Percentiles rank a stretch among this genome's conserved stretches.
phyloP scores from a whole-genome alignment of 768 basidiomycete genomes.

The Lentinula sp. region DNA sequence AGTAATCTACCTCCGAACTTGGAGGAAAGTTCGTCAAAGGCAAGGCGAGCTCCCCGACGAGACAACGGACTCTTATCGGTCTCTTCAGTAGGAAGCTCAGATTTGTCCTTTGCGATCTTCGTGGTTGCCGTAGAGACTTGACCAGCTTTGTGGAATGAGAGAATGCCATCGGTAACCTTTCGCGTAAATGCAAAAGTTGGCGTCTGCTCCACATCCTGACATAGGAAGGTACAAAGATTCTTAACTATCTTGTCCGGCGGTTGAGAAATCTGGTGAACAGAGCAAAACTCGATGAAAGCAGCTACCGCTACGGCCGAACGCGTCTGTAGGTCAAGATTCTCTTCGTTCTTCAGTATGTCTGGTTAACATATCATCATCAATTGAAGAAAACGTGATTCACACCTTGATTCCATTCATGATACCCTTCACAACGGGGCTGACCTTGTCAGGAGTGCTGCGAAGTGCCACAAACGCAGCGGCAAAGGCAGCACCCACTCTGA shows the following conservation, averaged over 20 bases:
- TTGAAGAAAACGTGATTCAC: conserved; percentile 10
- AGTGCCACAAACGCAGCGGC: conserved; percentile 90
- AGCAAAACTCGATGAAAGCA: conserved; percentile 82
- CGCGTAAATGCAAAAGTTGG: conserved; percentile 78
- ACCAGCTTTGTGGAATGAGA: conserved; percentile 58
- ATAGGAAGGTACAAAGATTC: conserved; percentile 95
- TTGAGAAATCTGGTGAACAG: conserved; percentile 62
- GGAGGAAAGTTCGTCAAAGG: conserved; percentile 71
- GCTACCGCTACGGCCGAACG: conserved; percentile 86
- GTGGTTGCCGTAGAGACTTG: conserved; percentile 16
- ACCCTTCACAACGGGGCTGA: conserved; percentile 93
- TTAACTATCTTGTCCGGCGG: conserved; percentile 96
- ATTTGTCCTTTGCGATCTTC: conserved; percentile 31
- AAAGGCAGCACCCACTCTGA: conserved; percentile 82
- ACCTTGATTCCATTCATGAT: conserved; percentile 99
- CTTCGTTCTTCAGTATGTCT: conserved; percentile 58
- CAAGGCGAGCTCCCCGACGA: conserved; percentile 78
- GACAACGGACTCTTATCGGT: conserved; percentile 61
- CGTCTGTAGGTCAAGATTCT: conserved; percentile 80
- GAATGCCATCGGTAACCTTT: conserved; percentile 61
- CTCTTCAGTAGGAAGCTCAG: conserved; percentile 43
- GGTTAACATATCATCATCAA: not conserved
- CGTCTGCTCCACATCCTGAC: conserved; percentile 84
- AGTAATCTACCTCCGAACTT: conserved; percentile 72
- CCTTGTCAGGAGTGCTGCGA: conserved; percentile 81